Evolutionary conservation across 2,329 filamentous ascomycete genomes (phyloP), one percentile per base, ranked within the genome.

Genomic region (Aspergillus aculeatus): DNA sequence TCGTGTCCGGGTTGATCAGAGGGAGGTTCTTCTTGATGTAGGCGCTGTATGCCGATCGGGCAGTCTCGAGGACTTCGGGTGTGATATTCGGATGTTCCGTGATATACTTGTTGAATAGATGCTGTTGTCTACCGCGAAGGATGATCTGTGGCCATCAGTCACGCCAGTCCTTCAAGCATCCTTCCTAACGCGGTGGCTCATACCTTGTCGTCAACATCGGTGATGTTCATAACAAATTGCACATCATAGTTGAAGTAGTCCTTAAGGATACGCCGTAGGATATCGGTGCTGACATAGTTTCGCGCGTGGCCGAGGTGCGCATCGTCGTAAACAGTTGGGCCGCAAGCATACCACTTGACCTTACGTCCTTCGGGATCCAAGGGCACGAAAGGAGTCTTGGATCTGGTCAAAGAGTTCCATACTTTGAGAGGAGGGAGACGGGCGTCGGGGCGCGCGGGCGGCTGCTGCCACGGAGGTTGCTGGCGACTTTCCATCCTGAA

Each of bases 211-310:
- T 92, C 89, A 44, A 94, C 84, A 69, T 94, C 92, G 29, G 92
- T 96, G 64, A 95, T 92, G 78, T 96, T 96, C 89, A 96, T 95
- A 65, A 96, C 90, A 78, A 96, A 96, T 61, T 88, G 86, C 66
- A 96, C 86, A 47, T 92, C 81, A 75, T 90, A 95, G 62, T 86
- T 86, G 74, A 96, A 96, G 77, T 95, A 94, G 74, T 94, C 87
- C 70, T 84, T 82, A 75, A 96, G 78, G 68, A 96, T 91, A 69
- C 92, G 87, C 62, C 92, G 85, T 67, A 96, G 87, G 64, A 96
- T 92, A 75, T 96, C 92, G 50, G 91, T 94, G 53, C 89, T 91
- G 64, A 96, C 90, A 84, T 96, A 96, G 79, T 96, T 96, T 67
- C 91, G 83, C 31, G 91, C 92, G 76, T 96, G 92, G 31, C 91